These are phyloP conservation scores for Cucurbita ficifolia DNA, from an alignment of 306 rosid species.

Conservation along the genomic window DNA sequence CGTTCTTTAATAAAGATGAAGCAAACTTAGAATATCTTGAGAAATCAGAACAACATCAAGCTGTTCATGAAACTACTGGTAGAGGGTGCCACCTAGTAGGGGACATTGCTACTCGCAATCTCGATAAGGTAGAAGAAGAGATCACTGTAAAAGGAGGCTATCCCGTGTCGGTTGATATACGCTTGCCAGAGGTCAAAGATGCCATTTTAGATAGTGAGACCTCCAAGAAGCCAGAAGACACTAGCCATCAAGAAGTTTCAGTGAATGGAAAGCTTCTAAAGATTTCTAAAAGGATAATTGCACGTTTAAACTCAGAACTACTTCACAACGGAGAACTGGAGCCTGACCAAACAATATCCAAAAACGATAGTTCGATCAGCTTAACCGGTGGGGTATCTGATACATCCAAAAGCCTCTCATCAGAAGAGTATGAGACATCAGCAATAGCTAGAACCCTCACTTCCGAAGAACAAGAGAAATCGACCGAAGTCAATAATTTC, in stretches of 20 bases:
- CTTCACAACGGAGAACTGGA: conserved; percentile 12
- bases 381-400: conserved; percentile 11
- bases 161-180: conserved; percentile 3
- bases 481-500: background rate
- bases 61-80: conserved; percentile 4
- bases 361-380: conserved; percentile 9
- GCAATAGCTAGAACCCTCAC: conserved; percentile 10
- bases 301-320: conserved; percentile 15
- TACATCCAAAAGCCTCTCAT: conserved; percentile 5
- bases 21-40: background rate
- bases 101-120: background rate
- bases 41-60: background rate
- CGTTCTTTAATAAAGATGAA: background rate
- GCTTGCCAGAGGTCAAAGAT: conserved; percentile 16
- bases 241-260: conserved; percentile 15
- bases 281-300: conserved; percentile 13
- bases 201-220: conserved; percentile 9
- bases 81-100: conserved; percentile 13
- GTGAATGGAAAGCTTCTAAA: conserved; percentile 13
- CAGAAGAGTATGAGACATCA: conserved; percentile 22
- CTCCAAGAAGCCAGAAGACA: conserved; percentile 14
- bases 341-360: conserved; percentile 11
- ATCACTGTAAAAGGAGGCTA: background rate
- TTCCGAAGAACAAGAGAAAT: background rate
- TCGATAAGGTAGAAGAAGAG: background rate